Evolutionary conservation across 371 early-diverging fungal species (phyloP), one percentile per base, ranked within the genome.

Genomic region (Actinomortierella wolfii): DNA sequence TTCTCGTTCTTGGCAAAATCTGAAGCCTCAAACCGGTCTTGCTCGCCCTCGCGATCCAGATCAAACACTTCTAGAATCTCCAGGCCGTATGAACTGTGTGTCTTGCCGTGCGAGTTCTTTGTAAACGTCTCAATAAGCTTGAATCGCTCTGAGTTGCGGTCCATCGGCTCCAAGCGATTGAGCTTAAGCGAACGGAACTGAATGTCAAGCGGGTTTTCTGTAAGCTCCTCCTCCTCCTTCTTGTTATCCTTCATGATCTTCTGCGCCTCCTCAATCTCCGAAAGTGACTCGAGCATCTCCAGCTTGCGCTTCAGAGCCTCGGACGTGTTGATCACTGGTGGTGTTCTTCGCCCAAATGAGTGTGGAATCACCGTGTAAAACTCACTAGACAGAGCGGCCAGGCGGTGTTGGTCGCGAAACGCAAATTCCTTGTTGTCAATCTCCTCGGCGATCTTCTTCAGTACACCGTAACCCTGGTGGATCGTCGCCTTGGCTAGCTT

Each of bases 281-380:
- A 77, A 1, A 88, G 73, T 4, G 85, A 74, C 54, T 88, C 88
- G n/a, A 87, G 67, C 84, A 85, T 86, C 41, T 75, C 70, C 39
- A 86, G 51, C 66, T 88, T 86, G 39, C 52, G 56, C 50, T 73
- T 80, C 44, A 86, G 64, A 18, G 64, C 64, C 1, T 51, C 60
- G 2, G 64, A 43, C 11, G 63, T 61, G 14, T 62, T 69, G 50
- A 86, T 80, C 29, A 86, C 49, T 0, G 83, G 79, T 13, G 87
- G 87, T 11, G 42, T 47, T n/a, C 28, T 29, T 39, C 63, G 54
- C 9, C 84, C 86, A 76, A 85, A 87, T 34, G 61, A 73, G 59
- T 87, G 85, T 1, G 88, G 88, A 46, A 88, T 87, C 25, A 81
- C 78, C 2, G 87, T 81, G 63, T 83, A 86, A 65, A 85, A 87